Evolutionary conservation across 148 eudicot genomes (phyloP).

Genomic region (Diospyros kaki): DNA sequence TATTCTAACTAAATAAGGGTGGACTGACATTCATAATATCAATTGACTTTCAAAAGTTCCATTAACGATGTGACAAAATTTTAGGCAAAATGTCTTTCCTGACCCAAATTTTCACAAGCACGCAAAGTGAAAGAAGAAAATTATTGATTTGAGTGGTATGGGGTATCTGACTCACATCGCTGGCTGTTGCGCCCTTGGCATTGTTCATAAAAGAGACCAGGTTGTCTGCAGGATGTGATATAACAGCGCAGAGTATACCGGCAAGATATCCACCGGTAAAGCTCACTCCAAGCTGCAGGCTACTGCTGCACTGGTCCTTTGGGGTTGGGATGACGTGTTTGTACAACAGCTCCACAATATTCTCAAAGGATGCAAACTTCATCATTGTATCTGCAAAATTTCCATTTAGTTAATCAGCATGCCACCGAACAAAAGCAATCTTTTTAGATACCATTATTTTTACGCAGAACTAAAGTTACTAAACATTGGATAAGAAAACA

Average conservation of each 20-base stretch:
- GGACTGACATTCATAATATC: too few species aligned
- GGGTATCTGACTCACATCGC: slow-evolving; percentile 20
- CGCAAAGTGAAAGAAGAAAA: neutral
- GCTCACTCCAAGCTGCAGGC: slow-evolving; percentile 38
- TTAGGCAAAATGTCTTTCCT: too few species aligned
- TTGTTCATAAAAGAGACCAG: slow-evolving; percentile 39
- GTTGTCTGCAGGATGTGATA: slow-evolving; percentile 41
- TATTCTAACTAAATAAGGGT: too few species aligned
- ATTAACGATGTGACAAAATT: too few species aligned
- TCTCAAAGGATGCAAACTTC: slow-evolving; percentile 40
- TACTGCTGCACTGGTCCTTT: slow-evolving; percentile 35
- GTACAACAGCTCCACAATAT: slow-evolving; percentile 30
- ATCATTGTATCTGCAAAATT: slow-evolving; percentile 36
- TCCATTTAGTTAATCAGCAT: neutral
- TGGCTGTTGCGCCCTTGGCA: slow-evolving; percentile 33
- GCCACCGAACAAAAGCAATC: too few species aligned
- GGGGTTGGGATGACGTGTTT: slow-evolving; percentile 33
- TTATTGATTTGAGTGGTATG: too few species aligned
- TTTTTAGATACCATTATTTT: too few species aligned
- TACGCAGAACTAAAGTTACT: too few species aligned
- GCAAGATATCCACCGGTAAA: slow-evolving; percentile 32
- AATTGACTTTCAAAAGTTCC: too few species aligned
- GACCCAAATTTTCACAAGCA: too few species aligned
- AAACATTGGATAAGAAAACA: too few species aligned
- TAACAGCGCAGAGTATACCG: slow-evolving; percentile 27